Evolutionary conservation across 345 rosid species (phyloP).

Genomic region (Murraya paniculata): DNA sequence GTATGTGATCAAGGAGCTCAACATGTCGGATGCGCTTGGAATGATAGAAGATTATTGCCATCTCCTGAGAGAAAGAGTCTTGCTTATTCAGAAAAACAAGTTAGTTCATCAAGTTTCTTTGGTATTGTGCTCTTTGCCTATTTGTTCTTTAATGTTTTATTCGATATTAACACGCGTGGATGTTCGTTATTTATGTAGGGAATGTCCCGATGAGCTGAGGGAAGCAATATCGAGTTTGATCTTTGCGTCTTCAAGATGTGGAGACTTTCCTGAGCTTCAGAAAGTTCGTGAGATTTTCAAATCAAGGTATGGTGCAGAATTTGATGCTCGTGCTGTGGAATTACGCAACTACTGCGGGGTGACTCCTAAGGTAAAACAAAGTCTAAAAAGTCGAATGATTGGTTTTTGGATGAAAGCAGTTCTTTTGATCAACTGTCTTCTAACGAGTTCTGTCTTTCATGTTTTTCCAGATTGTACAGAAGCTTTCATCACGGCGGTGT

Average conservation of each 20-base stretch:
- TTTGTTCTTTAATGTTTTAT: not conserved
- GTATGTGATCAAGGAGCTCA: conserved; percentile 41
- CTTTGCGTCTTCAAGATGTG: conserved; percentile 55
- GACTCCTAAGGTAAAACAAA: conserved; percentile 43
- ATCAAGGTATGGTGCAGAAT: conserved; percentile 36
- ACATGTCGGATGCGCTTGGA: conserved; percentile 39
- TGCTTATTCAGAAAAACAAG: conserved; percentile 37
- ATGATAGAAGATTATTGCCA: conserved; percentile 49
- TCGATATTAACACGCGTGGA: not conserved
- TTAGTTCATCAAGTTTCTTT: conserved; percentile 1
- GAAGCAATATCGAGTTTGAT: conserved; percentile 55
- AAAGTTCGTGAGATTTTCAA: conserved; percentile 31
- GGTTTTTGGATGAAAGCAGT: not conserved
- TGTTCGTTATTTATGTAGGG: conserved; percentile 20
- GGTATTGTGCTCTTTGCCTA: not conserved
- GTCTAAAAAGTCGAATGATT: not conserved
- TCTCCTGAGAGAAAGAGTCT: conserved; percentile 33
- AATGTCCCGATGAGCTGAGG: conserved; percentile 51
- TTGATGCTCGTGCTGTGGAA: conserved; percentile 38
- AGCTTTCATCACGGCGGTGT: conserved; percentile 35
- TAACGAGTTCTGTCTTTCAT: not conserved
- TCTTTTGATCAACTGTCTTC: not conserved
- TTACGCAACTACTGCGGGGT: conserved; percentile 38
- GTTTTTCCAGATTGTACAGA: conserved; percentile 39
- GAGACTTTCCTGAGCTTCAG: conserved; percentile 57